Base-by-base conservation (phyloP, 352 stramenopile genomes). In the Phytophthora melonis region DNA sequence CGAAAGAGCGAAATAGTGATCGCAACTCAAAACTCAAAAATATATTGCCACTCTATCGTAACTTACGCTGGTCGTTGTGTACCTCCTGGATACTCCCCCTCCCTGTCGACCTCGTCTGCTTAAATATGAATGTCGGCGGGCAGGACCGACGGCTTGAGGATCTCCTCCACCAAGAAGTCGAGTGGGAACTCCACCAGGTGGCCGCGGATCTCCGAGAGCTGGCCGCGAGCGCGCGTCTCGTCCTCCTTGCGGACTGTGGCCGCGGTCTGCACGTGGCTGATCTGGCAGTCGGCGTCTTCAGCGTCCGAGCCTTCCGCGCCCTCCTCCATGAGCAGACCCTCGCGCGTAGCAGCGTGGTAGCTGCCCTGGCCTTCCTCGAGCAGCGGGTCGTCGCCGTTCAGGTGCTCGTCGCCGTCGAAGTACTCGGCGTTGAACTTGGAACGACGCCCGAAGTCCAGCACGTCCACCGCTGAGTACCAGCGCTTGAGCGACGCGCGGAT, bases 81-180 rank as follows among this genome's bases (percentile, higher is more conserved):
- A 36, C 30, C 30, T 36, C 27, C 27, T 21, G 47, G 56, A 50
- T 53, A 61, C 50, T n/a, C 45, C 49, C 23, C 21, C 34, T 30
- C 25, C 25, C 25, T 14, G 47, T 19, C 10, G 19, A 59, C 64
- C 9, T 45, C 68, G 25, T 30, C 70, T 71, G 67, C 47, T 86
- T 94, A 97, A 81, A 95, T 95, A 80, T 97, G 88, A 65, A 97
- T 90, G 68, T 95, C 89, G 54, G 75, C 79, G 1, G 90, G 90
- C 64, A 97, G 68, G 58, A 95, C 92, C 41, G 89, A 90, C 49
- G 90, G 90, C 65, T 94, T 91, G 16, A 97, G 75, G 49, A 93
- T 93, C 70, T 96, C 89, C 65, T 96, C 89, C 19, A 84, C 83
- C 39, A 97, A 68, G 58, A 97, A 97, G 45, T 97, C 82, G 32